Base-by-base conservation (phyloP, 495 filamentous ascomycete genomes). In the Trichoderma erinaceum region DNA sequence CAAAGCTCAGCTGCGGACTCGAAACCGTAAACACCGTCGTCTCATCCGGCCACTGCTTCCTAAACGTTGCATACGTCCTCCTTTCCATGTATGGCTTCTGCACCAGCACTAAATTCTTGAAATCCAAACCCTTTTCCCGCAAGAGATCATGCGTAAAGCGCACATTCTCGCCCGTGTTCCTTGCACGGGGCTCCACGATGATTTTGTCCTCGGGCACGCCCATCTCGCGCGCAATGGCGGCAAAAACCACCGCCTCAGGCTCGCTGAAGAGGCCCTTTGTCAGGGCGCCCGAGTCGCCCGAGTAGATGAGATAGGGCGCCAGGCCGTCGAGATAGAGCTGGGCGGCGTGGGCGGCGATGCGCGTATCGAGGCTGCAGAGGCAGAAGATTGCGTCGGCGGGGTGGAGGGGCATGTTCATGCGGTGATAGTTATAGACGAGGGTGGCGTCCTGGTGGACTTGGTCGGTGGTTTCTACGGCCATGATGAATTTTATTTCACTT, bases 21-120 rank as follows among this genome's bases (percentile, higher is more conserved):
- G 77, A 76, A 11, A 80, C 78, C 52, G 63, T 52, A 27, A 77
- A 75, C n/a, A 67, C 44, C 0, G 69, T 67, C 56, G 21, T 52
- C 13, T 69, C 56, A 25, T 70, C 72, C 0, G 78, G 78, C 78
- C 78, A 80, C 69, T 79, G 78, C 71, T 73, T 75, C 58, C 74
- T 74, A 66, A 79, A 79, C 0, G 77, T 80, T 4, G 76, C 77
- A 48, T 73, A 80, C 12, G 76, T 78, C 13, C 78, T 70, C 52
- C 78, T 69, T 44, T 80, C 78, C 78, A 80, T 80, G 64, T 80
- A 80, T 29, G 77, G 78, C 68, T 79, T 79, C 66, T 79, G 78
- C 41, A 78, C 76, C 7, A 80, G 71, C 1, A 78, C 63, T 35
- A 78, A 70, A 1, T 69, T 71, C 10, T 67, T 35, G 1, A 74